phyloP scores from a whole-genome alignment of 768 basidiomycete species.

The Sutorius australiensis region DNA sequence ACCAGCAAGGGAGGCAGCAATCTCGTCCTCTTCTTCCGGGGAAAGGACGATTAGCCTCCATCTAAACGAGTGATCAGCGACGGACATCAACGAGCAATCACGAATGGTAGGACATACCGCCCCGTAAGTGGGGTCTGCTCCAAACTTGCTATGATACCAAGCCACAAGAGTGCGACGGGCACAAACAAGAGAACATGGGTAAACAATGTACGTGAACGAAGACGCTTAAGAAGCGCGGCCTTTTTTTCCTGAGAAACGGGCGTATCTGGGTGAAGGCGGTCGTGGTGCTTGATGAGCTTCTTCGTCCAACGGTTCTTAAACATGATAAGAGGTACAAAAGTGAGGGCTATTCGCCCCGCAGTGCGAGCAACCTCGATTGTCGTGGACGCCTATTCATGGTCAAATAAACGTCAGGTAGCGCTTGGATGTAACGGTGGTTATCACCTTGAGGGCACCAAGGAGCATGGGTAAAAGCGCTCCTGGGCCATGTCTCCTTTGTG shows the following conservation, averaged over 20 bases:
- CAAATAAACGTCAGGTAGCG: background rate
- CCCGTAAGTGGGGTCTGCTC: conserved; percentile 85
- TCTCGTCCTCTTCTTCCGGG: conserved; percentile 89
- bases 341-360: conserved; percentile 66
- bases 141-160: conserved; percentile 65
- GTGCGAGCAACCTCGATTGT: conserved; percentile 68
- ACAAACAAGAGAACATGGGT: conserved; percentile 56
- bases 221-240: conserved; percentile 42
- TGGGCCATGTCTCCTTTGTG: conserved; percentile 28
- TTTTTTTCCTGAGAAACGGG: conserved; percentile 53
- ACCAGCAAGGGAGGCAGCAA: conserved; percentile 78
- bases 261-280: conserved; percentile 35
- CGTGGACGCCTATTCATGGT: conserved; percentile 57
- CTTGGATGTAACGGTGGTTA: background rate
- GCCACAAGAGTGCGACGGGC: conserved; percentile 60
- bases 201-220: conserved; percentile 47
- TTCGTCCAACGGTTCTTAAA: conserved; percentile 53
- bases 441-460: conserved; percentile 62
- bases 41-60: conserved; percentile 87
- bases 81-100: background rate
- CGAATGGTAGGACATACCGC: conserved; percentile 48
- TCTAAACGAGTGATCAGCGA: conserved; percentile 36
- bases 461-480: conserved; percentile 45
- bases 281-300: conserved; percentile 46
- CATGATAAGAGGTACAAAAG: conserved; percentile 67